Percentiles rank a stretch among this genome's conserved stretches.
phyloP scores from a whole-genome alignment of 2,329 filamentous ascomycete species.

The Sporothrix protearum region DNA sequence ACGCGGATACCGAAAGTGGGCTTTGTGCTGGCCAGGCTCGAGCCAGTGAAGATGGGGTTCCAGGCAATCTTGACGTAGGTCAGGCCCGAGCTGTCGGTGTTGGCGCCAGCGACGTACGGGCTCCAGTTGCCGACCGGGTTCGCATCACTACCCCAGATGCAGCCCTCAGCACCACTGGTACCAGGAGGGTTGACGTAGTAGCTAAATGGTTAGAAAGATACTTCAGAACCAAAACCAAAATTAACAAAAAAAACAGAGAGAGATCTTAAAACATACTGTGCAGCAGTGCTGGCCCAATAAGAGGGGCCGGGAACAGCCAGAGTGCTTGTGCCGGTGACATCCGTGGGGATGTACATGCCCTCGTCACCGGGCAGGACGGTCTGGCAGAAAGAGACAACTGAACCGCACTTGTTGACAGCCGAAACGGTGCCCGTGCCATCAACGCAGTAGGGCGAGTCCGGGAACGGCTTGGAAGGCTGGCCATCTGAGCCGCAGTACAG shows the following conservation, averaged over 20 bases:
- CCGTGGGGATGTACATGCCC: constrained; percentile 77
- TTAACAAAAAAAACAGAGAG: too few species aligned
- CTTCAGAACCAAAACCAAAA: too few species aligned
- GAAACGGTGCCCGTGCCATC: constrained; percentile 62
- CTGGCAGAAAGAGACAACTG: constrained; percentile 68
- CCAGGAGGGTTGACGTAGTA: constrained; percentile 79
- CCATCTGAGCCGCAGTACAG: constrained; percentile 67
- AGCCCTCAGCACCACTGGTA: constrained; percentile 55
- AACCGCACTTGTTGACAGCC: constrained; percentile 63
- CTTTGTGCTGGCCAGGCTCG: constrained; percentile 51
- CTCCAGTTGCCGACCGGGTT: constrained; percentile 71
- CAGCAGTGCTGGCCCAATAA: constrained; percentile 70
- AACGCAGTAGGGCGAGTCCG: constrained; percentile 64
- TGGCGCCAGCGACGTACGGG: constrained; percentile 72
- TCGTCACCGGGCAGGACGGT: constrained; percentile 76
- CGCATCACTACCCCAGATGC: constrained; percentile 64
- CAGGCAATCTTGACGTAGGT: constrained; percentile 74
- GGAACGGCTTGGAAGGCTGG: constrained; percentile 65
- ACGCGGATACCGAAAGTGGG: constrained; percentile 68
- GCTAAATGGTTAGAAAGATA: too few species aligned
- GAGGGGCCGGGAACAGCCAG: constrained; percentile 66
- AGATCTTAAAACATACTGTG: too few species aligned
- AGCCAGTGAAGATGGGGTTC: constrained; percentile 68
- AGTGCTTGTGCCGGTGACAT: constrained; percentile 53
- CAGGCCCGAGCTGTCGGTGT: constrained; percentile 60